Evolutionary conservation across 495 filamentous ascomycete species (phyloP), one percentile per base, ranked within the genome.

Genomic region (Daldinia vernicosa): DNA sequence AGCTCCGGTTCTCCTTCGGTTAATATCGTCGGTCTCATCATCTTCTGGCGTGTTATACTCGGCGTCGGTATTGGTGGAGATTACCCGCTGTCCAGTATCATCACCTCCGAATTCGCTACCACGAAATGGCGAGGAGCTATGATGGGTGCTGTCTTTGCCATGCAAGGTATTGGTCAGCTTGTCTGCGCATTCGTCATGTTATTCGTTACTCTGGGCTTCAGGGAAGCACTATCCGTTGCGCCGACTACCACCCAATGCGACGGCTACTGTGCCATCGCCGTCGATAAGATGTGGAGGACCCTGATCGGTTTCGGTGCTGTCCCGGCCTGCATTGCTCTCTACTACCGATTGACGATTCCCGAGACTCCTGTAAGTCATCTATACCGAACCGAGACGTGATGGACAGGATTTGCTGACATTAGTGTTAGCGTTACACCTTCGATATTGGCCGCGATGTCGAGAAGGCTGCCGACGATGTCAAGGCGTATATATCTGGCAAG

Each of bases 31-130:
- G 93, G 93, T 59, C 68, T 94, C 60, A 84, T 96, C 50, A 88
- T 94, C 76, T 97, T 97, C 85, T 97, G 93, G 93, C 89, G 93
- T 78, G 87, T 96, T 0, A 75, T 97, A 7, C 93, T 95, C 89
- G 90, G 91, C 37, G 83, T 93, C 28, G 92, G 93, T 47, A 94
- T 95, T 54, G 93, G 92, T 67, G 92, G 92, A 67, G 94, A 96
- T 78, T 95, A 95, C 74, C 94, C 93, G 0, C 84, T 97, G 15
- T 92, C 89, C 19, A 90, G 90, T 15, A 90, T 96, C 75, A 97
- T 95, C 71, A 93, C 91, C 6, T 92, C 91, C 11, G 91, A 94
- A 83, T 89, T 80, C 68, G 84, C 82, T 22, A 68, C 62, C 12
- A 67, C 62, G 24, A 60, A 67, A 59, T 69, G 54, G 61, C 52